Conservation (phyloP, 1,284 basidiomycete species). For the Marasmius tenuissimus region DNA sequence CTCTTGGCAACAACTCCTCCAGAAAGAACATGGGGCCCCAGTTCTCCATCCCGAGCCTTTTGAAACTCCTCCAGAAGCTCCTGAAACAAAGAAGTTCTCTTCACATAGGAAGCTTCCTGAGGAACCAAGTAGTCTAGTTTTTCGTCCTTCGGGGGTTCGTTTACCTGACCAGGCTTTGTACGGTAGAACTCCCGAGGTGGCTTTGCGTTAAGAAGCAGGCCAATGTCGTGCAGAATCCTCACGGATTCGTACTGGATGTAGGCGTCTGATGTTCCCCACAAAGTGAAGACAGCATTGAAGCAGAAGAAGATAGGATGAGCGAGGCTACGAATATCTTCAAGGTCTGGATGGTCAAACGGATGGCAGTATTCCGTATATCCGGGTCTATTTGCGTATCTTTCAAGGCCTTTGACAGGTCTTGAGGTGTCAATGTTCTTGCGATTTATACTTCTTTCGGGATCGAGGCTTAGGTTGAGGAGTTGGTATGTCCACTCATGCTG, state of each 20-base stretch:
- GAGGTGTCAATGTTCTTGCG: slow-evolving; percentile 4
- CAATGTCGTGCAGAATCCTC: not conserved
- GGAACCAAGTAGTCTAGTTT: not conserved
- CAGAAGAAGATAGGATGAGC: slow-evolving; percentile 8
- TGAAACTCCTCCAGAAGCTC: not conserved
- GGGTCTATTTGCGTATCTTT: not conserved
- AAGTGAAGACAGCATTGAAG: slow-evolving; percentile 1
- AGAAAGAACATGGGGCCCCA: not conserved
- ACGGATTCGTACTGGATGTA: not conserved
- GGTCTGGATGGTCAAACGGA: slow-evolving; percentile 6
- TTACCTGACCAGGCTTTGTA: not conserved
- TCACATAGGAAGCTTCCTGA: not conserved
- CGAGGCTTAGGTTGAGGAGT: slow-evolving; percentile 4
- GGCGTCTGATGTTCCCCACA: not conserved
- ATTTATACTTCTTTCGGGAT: slow-evolving; percentile 9
- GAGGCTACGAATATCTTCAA: slow-evolving; percentile 3
- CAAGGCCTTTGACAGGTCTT: not conserved
- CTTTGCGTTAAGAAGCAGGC: not conserved
- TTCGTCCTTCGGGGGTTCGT: not conserved
- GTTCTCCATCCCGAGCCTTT: not conserved
- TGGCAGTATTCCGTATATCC: slow-evolving; percentile 3
- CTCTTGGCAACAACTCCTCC: not conserved
- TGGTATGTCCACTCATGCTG: slow-evolving; percentile 5
- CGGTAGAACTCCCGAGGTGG: not conserved
- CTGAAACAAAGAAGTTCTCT: not conserved